Base-by-base conservation (phyloP, 2,329 filamentous ascomycete species). In the Aureobasidium sp. region DNA sequence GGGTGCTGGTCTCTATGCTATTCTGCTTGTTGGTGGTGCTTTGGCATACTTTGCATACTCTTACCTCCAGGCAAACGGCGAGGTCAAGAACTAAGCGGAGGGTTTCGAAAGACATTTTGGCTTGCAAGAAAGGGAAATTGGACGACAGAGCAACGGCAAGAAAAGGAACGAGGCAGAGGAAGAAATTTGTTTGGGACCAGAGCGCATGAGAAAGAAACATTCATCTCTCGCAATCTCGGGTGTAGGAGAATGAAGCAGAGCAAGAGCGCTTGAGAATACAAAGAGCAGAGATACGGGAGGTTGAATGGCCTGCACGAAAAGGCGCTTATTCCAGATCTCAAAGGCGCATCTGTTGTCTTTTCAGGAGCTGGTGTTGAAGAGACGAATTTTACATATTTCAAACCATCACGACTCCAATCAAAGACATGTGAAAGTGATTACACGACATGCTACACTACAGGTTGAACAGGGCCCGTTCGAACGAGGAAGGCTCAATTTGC, bases 21-120 rank as follows among this genome's bases (percentile, higher is more conserved):
- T 96, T 68, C 76, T 97, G 70, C 80, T 96, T 68, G 73, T 93
- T 67, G 91, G 91, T 69, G 92, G 87, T 67, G 81, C 85, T 53
- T 75, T 85, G 65, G 91, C 90, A 66, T 97, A 90, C 79, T 83
- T 83, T 69, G 89, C 83, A 70, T 97, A 93, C 82, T 87, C 92
- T 77, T 96, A 94, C 81, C 75, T 95, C 69, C 86, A 93, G 80
- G 40, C 35, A 15, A 56, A 48, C 11, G 48, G 61, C 22, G 33
- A n/a, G 39, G 45, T 27, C 8, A 60, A 58, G 63, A 37, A 63
- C 44, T 52, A 52, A 37, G 33, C 15, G 15, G 3, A 2, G 5
- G 35, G 27, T 2, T 15, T n/a, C 11, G 40, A 33, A 11, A 33
- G 6, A 11, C 39, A 12, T 45, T 15, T 9, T 47, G 14, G 14